phyloP scores from a whole-genome alignment of 257 asterid genomes.

The Nicotiana attenuata region DNA sequence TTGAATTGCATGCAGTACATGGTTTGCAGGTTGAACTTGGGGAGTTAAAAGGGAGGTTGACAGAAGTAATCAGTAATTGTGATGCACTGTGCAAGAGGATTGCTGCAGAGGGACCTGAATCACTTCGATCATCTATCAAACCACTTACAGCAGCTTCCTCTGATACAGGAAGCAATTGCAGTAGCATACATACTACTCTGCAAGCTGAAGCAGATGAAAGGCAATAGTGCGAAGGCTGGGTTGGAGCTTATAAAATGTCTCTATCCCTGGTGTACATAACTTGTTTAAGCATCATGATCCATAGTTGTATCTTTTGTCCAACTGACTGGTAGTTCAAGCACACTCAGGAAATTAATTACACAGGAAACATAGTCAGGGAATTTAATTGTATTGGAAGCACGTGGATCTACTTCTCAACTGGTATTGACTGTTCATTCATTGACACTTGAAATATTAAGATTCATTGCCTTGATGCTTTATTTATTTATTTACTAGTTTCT shows the following conservation, averaged over 20 bases:
- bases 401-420: neutral
- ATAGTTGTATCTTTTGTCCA: constrained; percentile 1
- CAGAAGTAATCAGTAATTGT: constrained; percentile 86
- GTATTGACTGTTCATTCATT: neutral
- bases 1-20: constrained; percentile 50
- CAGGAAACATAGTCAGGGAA: neutral
- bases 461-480: neutral
- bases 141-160: constrained; percentile 44
- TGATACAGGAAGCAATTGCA: constrained; percentile 16
- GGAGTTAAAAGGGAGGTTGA: constrained; percentile 83
- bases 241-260: neutral
- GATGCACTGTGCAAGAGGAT: constrained; percentile 92
- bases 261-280: neutral
- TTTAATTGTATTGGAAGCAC: neutral
- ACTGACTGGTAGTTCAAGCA: neutral
- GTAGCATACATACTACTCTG: neutral
- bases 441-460: neutral
- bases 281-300: neutral
- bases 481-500: neutral
- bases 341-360: neutral
- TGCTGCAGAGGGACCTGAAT: constrained; percentile 69
- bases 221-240: neutral
- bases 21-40: constrained; percentile 93
- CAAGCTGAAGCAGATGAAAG: neutral
- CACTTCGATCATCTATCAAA: constrained; percentile 59